Base-by-base conservation (phyloP, 2,329 filamentous ascomycete species). In the Ustilaginoidea virens region DNA sequence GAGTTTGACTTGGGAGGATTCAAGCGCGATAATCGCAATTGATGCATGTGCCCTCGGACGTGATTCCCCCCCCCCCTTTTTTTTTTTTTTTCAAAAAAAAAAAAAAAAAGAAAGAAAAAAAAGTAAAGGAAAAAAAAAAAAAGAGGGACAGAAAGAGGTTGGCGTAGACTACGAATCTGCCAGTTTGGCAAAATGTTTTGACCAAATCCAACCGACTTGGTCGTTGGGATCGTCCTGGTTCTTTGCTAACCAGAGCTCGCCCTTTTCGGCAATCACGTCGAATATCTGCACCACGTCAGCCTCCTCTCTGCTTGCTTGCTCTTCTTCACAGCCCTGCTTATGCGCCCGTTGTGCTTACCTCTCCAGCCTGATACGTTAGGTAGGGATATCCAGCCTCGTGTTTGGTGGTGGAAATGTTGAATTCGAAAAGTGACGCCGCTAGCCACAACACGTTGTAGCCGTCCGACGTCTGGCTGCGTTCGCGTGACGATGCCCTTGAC, bases 201-300 rank as follows among this genome's bases (percentile, higher is more conserved):
- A 92, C 90, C 90, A 98, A 45, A 98, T 93, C 90, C 90, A 98
- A 29, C 90, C 90, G 19, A 96, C 75, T 39, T 74, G 67, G 39
- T 79, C 69, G 8, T 61, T 65, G 2, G 73, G 60, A 52, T 98
- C 90, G 47, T 98, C 90, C 56, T 98, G 90, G 49, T 98, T 98
- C 53, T 83, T 83, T 30, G 90, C 90, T 33, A 98, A 72, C 90
- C 90, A 98, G 27, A 96, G 67, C 60, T 98, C 90, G 38, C 90
- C 90, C 51, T 94, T 94, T 53, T 94, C 86, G 17, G 79, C 90
- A 47, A 98, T 83, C 30, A 98, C 79, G 56, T 87, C 80, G 45
- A 87, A 87, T 37, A 87, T 81, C 69, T 78, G 38, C 12, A n/a
- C n/a, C n/a, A n/a, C n/a, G n/a, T n/a, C n/a, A n/a, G n/a, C n/a